phyloP scores from a whole-genome alignment of 257 asterid genomes.

The Lavandula angustifolia region DNA sequence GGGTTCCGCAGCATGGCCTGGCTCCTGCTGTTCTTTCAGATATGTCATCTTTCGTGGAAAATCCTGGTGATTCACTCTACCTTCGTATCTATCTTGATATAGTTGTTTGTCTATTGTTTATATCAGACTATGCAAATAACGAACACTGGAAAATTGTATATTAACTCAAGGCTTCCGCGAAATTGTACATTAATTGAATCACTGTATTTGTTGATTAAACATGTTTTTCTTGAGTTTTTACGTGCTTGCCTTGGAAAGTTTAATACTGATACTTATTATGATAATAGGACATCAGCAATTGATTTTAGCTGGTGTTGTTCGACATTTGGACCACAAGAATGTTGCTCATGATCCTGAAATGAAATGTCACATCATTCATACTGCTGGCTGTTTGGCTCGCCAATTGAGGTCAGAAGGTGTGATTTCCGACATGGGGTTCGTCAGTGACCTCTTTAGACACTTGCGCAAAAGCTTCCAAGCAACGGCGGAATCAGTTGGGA shows the following conservation, averaged over 20 bases:
- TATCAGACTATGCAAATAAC: neutral
- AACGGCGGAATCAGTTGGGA: conserved; percentile 71
- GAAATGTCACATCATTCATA: conserved; percentile 68
- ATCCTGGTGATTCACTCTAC: conserved; percentile 56
- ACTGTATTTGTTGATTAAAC: neutral
- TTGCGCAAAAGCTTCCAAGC: conserved; percentile 92
- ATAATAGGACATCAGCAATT: conserved; percentile 67
- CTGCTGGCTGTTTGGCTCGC: conserved; percentile 79
- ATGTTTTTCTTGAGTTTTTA: neutral
- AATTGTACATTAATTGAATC: too few species aligned
- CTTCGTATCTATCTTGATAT: conserved; percentile 2
- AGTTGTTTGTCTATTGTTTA: neutral
- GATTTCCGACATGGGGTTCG: conserved; percentile 79
- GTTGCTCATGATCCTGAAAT: conserved; percentile 70
- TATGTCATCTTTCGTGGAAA: conserved; percentile 75
- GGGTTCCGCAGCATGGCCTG: conserved; percentile 77
- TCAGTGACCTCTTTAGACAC: conserved; percentile 88
- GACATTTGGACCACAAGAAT: conserved; percentile 94
- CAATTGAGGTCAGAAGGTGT: conserved; percentile 68
- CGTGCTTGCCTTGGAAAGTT: conserved; percentile 6
- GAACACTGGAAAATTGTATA: too few species aligned
- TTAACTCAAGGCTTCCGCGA: too few species aligned
- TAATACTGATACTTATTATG: conserved; percentile 26
- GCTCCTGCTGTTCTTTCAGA: conserved; percentile 75
- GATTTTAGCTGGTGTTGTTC: conserved; percentile 75